Conservation (phyloP, 2,329 filamentous ascomycete species). For the Lachnellula suecica region DNA sequence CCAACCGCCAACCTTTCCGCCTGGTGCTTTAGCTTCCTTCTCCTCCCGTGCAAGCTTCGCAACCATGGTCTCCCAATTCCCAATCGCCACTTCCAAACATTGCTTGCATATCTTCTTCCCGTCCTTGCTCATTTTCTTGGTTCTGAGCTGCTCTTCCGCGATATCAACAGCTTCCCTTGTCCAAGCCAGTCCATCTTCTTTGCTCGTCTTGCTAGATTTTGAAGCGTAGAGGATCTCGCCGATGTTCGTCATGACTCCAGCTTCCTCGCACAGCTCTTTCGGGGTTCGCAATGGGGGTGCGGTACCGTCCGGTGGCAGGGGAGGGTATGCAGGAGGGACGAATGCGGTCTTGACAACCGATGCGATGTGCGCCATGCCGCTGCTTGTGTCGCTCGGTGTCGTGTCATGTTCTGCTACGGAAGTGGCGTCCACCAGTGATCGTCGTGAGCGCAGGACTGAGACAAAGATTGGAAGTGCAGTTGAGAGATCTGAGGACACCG, state of each 20-base stretch:
- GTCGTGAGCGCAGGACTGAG: constrained; percentile 77
- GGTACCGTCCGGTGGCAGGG: constrained; percentile 69
- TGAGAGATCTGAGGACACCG: constrained; percentile 63
- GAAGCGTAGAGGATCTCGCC: constrained; percentile 87
- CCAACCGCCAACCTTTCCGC: constrained; percentile 23
- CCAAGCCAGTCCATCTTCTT: constrained; percentile 79
- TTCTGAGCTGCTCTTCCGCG: constrained; percentile 67
- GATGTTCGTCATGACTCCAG: constrained; percentile 83
- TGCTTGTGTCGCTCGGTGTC: constrained; percentile 16
- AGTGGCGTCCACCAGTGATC: constrained; percentile 48
- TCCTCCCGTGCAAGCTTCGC: constrained; percentile 50
- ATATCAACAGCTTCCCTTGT: constrained; percentile 83
- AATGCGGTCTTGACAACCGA: constrained; percentile 33
- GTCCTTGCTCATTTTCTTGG: constrained; percentile 25
- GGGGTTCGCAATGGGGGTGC: constrained; percentile 62
- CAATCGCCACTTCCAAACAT: constrained; percentile 73
- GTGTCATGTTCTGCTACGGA: constrained; percentile 18
- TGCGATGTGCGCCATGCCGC: constrained; percentile 25
- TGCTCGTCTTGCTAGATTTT: constrained; percentile 37
- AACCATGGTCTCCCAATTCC: constrained; percentile 85
- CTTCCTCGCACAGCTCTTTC: constrained; percentile 76
- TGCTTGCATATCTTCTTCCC: constrained; percentile 67
- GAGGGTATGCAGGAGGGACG: constrained; percentile 64
- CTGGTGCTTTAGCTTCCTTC: constrained; percentile 19
- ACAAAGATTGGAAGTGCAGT: constrained; percentile 80